A percentile compares a stretch with the other conserved stretches of the same genome.
Evolutionary conservation across 2,329 filamentous ascomycete species (phyloP).

Genomic region (Ceratocystis cubensis): DNA sequence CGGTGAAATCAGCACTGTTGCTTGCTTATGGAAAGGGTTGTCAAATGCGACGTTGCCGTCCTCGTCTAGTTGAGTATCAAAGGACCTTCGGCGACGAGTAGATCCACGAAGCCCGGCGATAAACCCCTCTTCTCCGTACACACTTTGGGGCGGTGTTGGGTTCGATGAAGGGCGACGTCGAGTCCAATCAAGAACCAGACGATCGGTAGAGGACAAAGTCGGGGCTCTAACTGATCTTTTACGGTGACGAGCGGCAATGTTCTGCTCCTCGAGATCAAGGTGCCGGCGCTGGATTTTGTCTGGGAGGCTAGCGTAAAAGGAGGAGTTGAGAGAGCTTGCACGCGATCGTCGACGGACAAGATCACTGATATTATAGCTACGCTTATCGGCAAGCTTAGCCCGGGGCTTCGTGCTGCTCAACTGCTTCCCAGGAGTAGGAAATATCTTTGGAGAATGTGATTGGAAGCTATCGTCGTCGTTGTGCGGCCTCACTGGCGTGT

Average conservation of each 20-base stretch:
- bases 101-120: constrained; percentile 25
- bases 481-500: background rate
- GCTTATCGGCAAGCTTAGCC: background rate
- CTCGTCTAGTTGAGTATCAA: constrained; percentile 13
- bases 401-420: constrained; percentile 1
- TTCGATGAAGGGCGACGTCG: constrained; percentile 19
- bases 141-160: constrained; percentile 18
- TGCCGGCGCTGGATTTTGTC: constrained; percentile 59
- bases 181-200: constrained; percentile 19
- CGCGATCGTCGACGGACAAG: constrained; percentile 28
- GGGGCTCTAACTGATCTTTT: background rate
- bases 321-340: constrained; percentile 43
- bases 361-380: constrained; percentile 26
- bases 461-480: constrained; percentile 4
- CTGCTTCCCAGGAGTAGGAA: constrained; percentile 17
- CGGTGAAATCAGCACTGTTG: constrained; percentile 18
- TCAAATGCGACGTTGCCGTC: constrained; percentile 18
- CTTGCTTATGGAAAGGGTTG: constrained; percentile 18
- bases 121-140: constrained; percentile 20
- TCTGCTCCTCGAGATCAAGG: constrained; percentile 60
- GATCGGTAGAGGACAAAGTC: constrained; percentile 15
- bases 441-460: constrained; percentile 20
- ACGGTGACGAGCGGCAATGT: constrained; percentile 24
- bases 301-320: constrained; percentile 58
- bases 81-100: constrained; percentile 24